phyloP scores from a whole-genome alignment of 169 alveolate species.

The Plasmodium yoelii region DNA sequence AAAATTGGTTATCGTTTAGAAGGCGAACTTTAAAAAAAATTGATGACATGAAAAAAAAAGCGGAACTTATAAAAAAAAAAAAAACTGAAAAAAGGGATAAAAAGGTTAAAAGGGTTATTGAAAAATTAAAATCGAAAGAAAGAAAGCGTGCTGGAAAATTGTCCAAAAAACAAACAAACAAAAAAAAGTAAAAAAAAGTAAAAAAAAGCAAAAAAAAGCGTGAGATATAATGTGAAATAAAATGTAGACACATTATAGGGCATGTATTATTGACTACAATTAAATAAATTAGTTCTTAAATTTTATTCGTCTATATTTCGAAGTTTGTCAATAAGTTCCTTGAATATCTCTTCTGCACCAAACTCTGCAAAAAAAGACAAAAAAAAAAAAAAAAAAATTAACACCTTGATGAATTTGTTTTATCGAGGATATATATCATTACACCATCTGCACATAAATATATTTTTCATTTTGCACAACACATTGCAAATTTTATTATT shows the following conservation, averaged over 20 bases:
- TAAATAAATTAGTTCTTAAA: too few relatives aligned
- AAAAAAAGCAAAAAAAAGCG: background rate
- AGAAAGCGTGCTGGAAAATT: background rate
- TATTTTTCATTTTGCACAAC: background rate
- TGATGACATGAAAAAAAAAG: slow-evolving; percentile 74
- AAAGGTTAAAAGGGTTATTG: slow-evolving; percentile 41
- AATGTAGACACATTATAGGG: too few relatives aligned
- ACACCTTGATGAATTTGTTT: background rate
- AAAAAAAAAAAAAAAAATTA: background rate
- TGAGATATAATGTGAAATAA: too few relatives aligned
- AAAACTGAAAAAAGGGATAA: slow-evolving; percentile 59
- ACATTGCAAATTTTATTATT: background rate
- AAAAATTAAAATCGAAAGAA: slow-evolving; percentile 34
- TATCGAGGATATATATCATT: background rate
- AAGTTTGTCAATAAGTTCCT: too few relatives aligned
- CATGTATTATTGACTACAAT: too few relatives aligned
- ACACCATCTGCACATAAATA: too few relatives aligned
- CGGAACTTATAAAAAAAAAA: slow-evolving; percentile 52
- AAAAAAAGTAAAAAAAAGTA: background rate
- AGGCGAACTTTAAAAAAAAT: slow-evolving; percentile 71
- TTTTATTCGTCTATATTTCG: too few relatives aligned
- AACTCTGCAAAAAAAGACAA: too few relatives aligned
- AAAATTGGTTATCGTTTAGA: slow-evolving; percentile 68
- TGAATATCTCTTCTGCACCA: too few relatives aligned
- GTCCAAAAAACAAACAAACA: background rate